A percentile compares a stretch with the other conserved stretches of the same genome.
Conservation (phyloP, 495 filamentous ascomycete species). For the Penicillium cataractarum region DNA sequence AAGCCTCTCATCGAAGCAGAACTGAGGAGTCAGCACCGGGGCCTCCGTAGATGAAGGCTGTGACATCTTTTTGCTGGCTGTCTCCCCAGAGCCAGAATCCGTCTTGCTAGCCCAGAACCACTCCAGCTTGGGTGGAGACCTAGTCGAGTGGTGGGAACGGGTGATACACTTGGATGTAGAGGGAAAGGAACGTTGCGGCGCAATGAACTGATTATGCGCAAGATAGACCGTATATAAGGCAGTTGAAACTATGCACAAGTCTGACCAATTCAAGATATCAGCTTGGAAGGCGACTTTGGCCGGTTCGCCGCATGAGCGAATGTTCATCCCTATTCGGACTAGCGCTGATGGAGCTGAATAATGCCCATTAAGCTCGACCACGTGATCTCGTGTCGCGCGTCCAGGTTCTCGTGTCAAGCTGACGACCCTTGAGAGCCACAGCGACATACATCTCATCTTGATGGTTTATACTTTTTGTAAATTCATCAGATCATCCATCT, state of each 20-base stretch:
- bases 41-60: conserved; percentile 53
- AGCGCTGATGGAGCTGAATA: conserved; percentile 14
- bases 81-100: conserved; percentile 24
- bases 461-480: conserved; percentile 5
- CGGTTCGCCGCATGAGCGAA: conserved; percentile 9
- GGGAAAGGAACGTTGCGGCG: background rate
- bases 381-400: conserved; percentile 30
- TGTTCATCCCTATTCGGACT: conserved; percentile 17
- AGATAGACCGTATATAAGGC: background rate
- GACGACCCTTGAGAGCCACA: background rate
- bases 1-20: conserved; percentile 87
- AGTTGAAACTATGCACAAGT: too few species aligned
- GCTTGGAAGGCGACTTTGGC: background rate
- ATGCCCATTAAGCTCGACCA: conserved; percentile 15
- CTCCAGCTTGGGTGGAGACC: conserved; percentile 39
- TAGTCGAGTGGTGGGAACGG: conserved; percentile 3
- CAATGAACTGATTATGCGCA: background rate
- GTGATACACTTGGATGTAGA: background rate
- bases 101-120: conserved; percentile 46
- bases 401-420: conserved; percentile 13
- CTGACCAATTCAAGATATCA: background rate
- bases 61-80: conserved; percentile 56
- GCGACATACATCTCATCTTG: conserved; percentile 8
- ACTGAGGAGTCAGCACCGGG: conserved; percentile 78
- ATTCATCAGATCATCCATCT: background rate